Evolutionary conservation across 257 asterid genomes (phyloP), one percentile per base, ranked within the genome.

Genomic region (Asclepias syriaca): DNA sequence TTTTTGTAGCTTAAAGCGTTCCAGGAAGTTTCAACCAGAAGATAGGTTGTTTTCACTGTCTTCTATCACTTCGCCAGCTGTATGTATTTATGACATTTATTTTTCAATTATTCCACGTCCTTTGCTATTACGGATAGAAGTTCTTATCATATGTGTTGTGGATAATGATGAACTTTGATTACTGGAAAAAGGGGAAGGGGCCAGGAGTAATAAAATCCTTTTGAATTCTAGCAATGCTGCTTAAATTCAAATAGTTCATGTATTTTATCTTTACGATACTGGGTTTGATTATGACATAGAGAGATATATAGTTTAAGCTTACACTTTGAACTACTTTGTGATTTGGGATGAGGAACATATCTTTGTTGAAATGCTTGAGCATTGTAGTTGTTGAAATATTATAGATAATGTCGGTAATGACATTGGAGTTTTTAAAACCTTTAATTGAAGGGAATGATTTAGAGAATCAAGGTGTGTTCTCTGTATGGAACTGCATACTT

Each of bases 21-120:
- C 97, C 46, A 77, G 99, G 87, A 95, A 92, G 83, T 92, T 95
- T 81, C 99, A 92, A 85, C 90, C 96, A 22, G 99, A 92, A 82
- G 99, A 95, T 77, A 84, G 99, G 85, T 96, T 95, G 78, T 95
- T 95, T 67, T 95, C 99, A 34, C 78, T 95, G 73, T 95, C 99
- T 14, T 95, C 99, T 1, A 92, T 86, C 58, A 90, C 99, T 73
- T 95, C 99, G 51, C 96, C 92, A 8, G 99, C 97, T 74, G 99
- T 92, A 92, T 72, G 95, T 71, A 66, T 72, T 71, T 66, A 57
- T 79, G 21, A 48, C 69, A 34, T 22, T 69, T 46, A 29, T 55
- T 64, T 64, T 50, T 59, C 66, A 37, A 45, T 46, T 49, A 19
- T 22, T 11, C 53, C 21, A 57, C 21, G 2, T 45, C 70, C 68